These are phyloP conservation scores for Phytopythium litorale DNA, from an alignment of 352 stramenopile genomes.

Conservation along the genomic window DNA sequence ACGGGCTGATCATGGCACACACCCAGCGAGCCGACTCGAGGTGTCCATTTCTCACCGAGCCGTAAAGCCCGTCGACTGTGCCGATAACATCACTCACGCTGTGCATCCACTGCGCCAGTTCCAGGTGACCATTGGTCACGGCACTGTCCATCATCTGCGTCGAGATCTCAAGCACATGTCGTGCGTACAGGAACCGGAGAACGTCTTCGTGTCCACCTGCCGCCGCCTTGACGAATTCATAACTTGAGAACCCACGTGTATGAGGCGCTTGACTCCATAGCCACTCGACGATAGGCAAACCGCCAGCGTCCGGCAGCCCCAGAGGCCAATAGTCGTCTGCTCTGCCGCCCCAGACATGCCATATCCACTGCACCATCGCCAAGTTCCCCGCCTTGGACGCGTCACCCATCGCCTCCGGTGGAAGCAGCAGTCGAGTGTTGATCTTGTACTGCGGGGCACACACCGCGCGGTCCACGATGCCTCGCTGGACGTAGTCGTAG, in stretches of 20 bases:
- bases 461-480: not conserved
- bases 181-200: not conserved
- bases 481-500: not conserved
- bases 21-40: not conserved
- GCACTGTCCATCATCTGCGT: not conserved
- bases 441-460: not conserved
- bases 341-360: not conserved
- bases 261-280: too few relatives aligned
- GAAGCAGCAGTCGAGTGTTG: not conserved
- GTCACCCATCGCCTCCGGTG: not conserved
- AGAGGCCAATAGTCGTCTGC: too few relatives aligned
- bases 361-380: not conserved
- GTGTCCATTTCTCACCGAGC: not conserved
- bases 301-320: too few relatives aligned
- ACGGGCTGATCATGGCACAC: not conserved
- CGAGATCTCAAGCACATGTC: not conserved
- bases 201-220: not conserved
- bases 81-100: conserved; percentile 17
- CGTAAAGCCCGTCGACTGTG: conserved; percentile 3
- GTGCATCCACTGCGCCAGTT: conserved; percentile 10
- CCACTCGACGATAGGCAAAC: too few relatives aligned
- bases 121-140: not conserved
- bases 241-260: too few relatives aligned
- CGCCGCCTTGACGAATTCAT: not conserved
- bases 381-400: not conserved